Evolutionary conservation across 2,329 filamentous ascomycete species (phyloP), one percentile per base, ranked within the genome.

Genomic region (Neofusicoccum ribis): DNA sequence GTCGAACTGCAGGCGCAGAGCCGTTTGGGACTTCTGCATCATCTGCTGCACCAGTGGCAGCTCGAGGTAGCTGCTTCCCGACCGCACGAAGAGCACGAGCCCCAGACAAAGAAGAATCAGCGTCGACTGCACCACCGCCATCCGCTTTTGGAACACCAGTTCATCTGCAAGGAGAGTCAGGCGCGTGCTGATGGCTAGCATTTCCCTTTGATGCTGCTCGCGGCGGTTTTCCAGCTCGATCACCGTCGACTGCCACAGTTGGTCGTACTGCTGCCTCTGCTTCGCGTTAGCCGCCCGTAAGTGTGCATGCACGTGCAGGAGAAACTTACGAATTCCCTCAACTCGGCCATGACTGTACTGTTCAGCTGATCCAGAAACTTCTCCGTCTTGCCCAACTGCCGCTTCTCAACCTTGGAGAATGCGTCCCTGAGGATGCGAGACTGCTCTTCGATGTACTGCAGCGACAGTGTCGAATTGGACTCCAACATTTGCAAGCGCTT

Each of bases 401-500:
- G 89, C 71, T 93, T 93, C 77, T 98, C 94, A 36, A 96, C 90
- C 72, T 91, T 91, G 63, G 88, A 87, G 68, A 97, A 91, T 0
- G 92, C 92, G 69, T 97, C 92, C 52, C 94, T 90, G 44, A 98
- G 83, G 68, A 96, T 92, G 56, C 89, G 90, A 3, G 94, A 97
- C 76, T 98, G 95, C 66, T 97, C 93, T 79, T 98, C 94, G 66
- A 99, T 96, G 73, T 99, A 99, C 72, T 97, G 91, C 8, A 98
- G 82, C 0, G 93, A 97, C 11, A 98, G 83, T 0, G 94, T 96
- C 11, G 93, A 92, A 75, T 98, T 99, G 15, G 91, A 87, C 77
- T 99, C 95, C 7, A 98, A 88, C 71, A 93, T 89, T 69, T 94
- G 91, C 4, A 99, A 84, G 1, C 95, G 91, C 77, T 98, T 98